phyloP scores from a whole-genome alignment of 805 yeast species.

The Cyberlindnera japonica region DNA sequence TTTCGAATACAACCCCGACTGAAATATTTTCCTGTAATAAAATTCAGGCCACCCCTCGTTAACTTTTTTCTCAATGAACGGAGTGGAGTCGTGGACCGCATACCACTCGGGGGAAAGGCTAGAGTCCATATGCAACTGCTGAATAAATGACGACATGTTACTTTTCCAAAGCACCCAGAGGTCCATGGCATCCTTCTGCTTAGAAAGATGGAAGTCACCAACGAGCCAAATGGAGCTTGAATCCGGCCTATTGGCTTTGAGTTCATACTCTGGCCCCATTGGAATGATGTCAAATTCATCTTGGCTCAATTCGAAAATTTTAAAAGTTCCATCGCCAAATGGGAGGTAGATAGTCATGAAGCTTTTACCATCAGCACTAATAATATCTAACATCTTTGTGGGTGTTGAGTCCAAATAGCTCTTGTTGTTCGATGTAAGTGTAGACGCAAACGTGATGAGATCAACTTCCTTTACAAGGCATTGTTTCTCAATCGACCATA shows the following conservation, averaged over 20 bases:
- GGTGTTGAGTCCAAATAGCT: conserved; percentile 31
- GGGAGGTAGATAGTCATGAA: conserved; percentile 40
- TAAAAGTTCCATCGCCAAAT: conserved; percentile 40
- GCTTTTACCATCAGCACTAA: conserved; percentile 9
- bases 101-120: conserved; percentile 26
- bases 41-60: conserved; percentile 35
- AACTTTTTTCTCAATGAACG: conserved; percentile 17
- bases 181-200: conserved; percentile 23
- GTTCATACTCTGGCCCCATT: conserved; percentile 27
- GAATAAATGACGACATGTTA: conserved; percentile 49
- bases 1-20: conserved; percentile 45
- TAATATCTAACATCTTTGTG: conserved; percentile 27
- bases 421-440: conserved; percentile 16
- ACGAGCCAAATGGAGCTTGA: conserved; percentile 43
- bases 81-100: conserved; percentile 11
- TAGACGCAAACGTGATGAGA: conserved; percentile 15
- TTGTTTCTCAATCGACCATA: conserved; percentile 52
- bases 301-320: conserved; percentile 32
- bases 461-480: conserved; percentile 28
- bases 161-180: conserved; percentile 59
- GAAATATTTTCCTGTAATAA: conserved; percentile 44
- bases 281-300: conserved; percentile 25
- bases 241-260: conserved; percentile 32
- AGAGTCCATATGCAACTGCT: conserved; percentile 30
- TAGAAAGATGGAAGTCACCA: conserved; percentile 39